Percentiles rank a stretch among this genome's conserved stretches.
Conservation (phyloP, 164 flowering plant genomes). For the Buxus sempervirens region DNA sequence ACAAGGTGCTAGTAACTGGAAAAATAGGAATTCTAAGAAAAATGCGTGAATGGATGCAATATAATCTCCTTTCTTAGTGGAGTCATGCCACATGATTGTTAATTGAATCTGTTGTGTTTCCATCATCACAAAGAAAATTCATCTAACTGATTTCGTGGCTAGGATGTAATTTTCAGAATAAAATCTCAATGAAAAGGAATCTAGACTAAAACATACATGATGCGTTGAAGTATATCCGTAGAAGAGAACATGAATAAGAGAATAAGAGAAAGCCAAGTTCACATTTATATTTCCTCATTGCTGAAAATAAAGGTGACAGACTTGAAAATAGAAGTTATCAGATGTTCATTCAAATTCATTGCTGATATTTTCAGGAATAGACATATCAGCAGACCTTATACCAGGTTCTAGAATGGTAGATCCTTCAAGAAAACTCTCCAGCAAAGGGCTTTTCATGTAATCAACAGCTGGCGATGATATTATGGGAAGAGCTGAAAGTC, state of each 20-base stretch:
- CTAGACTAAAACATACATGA: no score
- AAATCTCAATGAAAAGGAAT: no score
- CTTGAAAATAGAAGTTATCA: conserved; percentile 67
- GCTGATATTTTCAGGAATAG: conserved; percentile 27
- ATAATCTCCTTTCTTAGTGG: no score
- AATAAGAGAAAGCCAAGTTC: background rate
- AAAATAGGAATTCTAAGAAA: background rate
- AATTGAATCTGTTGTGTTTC: no score
- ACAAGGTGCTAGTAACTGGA: background rate
- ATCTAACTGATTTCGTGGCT: no score
- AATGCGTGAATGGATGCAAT: background rate
- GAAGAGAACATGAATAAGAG: background rate
- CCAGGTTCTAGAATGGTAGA: conserved; percentile 28
- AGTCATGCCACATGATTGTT: no score
- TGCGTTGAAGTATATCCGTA: no score
- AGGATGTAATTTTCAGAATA: no score
- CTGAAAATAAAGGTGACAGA: conserved; percentile 20
- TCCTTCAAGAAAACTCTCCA: conserved; percentile 57
- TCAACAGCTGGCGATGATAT: conserved; percentile 62
- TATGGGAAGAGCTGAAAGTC: conserved; percentile 71
- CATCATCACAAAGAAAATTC: no score
- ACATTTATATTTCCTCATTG: background rate
- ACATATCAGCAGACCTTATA: conserved; percentile 19
- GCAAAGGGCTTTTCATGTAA: conserved; percentile 56
- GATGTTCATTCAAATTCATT: conserved; percentile 35